Evolutionary conservation across 345 rosid species (phyloP).

Genomic region (Camelina hispida): DNA sequence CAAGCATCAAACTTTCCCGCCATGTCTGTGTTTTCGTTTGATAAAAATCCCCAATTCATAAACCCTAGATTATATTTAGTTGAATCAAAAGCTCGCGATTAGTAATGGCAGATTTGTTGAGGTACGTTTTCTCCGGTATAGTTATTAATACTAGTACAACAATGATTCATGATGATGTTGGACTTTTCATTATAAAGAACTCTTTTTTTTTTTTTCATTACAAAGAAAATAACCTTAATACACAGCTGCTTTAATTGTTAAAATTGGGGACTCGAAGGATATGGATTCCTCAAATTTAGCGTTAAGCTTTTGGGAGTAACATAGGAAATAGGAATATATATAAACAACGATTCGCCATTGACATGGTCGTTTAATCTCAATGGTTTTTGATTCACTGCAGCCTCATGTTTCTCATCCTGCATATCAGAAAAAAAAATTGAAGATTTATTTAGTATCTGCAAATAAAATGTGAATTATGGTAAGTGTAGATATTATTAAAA

Average conservation of each 20-base stretch:
- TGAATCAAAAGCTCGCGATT: background rate
- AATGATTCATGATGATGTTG: background rate
- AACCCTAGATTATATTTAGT: background rate
- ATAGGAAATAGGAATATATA: background rate
- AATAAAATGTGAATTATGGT: too few relatives aligned
- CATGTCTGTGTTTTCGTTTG: background rate
- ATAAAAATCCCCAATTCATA: background rate
- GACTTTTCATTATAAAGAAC: background rate
- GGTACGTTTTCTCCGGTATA: background rate
- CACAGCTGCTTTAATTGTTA: background rate
- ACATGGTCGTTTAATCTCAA: conserved; percentile 16
- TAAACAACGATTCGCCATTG: background rate
- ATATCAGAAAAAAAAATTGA: background rate
- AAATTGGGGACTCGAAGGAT: background rate
- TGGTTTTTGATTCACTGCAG: conserved; percentile 31
- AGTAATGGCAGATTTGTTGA: background rate
- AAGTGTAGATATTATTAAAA: too few relatives aligned
- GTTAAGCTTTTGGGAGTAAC: background rate
- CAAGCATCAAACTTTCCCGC: conserved; percentile 12
- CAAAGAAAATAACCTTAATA: background rate
- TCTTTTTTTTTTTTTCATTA: background rate
- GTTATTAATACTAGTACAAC: background rate
- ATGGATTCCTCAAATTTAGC: background rate
- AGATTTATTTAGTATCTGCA: too few relatives aligned
- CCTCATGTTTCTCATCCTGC: conserved; percentile 59